Evolutionary conservation across 441 rosid genomes (phyloP), one percentile per base, ranked within the genome.

Genomic region (Erodium moschatum): DNA sequence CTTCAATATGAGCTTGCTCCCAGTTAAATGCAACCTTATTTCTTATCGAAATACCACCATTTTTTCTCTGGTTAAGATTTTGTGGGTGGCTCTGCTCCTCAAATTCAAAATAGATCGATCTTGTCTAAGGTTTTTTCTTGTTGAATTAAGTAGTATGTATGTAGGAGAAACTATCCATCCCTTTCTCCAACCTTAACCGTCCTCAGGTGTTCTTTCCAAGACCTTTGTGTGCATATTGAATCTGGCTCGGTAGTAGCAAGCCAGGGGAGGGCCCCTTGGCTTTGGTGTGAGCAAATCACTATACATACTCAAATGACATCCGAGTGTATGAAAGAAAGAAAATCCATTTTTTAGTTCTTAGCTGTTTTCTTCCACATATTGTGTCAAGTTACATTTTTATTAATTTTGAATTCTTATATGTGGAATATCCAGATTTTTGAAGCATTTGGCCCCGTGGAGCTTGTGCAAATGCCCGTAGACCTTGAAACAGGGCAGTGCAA

Each of bases 401-500:
- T 61, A 13, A 61, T 62, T 27, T 3, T 27, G 13, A 0, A 0
- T 61, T 2, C 24, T 31, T 64, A 0, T 52, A 20, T 66, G 29
- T 18, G 71, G 18, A 48, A 67, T 60, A 52, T 52, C 72, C 85
- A 92, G 97, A 80, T 92, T 72, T 92, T 92, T 69, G 94, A 89
- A 83, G 87, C 95, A 44, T 92, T 88, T 83, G 97, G 97, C 71
- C 87, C 88, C 1, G 90, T 92, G 80, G 97, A 92, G 83, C 89
- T 92, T 71, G 90, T 92, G 73, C 97, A 92, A 77, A 82, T 92
- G 68, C 97, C 97, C 31, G 91, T 86, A 77, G 97, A 92, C 82
- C 80, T 79, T 70, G 97, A 89, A 79, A 88, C 93, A 31, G 91
- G 96, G 52, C 97, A 89, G 73, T 89, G 97, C 87, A 92, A 92